These are phyloP conservation scores for Cercospora sp. DNA, from an alignment of 2,329 filamentous ascomycete species.

Conservation along the genomic window DNA sequence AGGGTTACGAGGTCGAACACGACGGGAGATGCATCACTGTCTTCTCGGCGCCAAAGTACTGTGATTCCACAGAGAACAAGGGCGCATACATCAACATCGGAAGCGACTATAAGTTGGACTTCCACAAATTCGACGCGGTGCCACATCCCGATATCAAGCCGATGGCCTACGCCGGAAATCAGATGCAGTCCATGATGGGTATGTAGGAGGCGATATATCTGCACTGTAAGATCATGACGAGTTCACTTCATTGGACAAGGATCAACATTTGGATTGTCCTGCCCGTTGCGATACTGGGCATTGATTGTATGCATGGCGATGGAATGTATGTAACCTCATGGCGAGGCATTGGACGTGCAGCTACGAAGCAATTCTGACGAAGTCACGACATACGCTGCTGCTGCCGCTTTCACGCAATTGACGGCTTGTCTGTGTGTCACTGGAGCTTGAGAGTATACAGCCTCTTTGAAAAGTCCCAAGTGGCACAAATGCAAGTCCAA, in stretches of 20 bases:
- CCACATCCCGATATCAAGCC: constrained; percentile 94
- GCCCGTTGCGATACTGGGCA: not conserved
- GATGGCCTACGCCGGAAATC: constrained; percentile 87
- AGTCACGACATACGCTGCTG: not conserved
- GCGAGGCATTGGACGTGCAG: constrained; percentile 9
- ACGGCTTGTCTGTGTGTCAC: not conserved
- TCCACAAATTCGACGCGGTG: constrained; percentile 92
- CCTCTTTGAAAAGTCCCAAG: not conserved
- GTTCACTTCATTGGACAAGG: constrained; percentile 2
- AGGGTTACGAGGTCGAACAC: constrained; percentile 98
- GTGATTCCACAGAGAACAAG: constrained; percentile 96
- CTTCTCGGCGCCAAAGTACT: constrained; percentile 96
- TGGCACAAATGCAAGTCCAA: too few relatives aligned
- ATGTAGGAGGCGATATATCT: constrained; percentile 22
- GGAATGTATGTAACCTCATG: not conserved
- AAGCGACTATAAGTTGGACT: constrained; percentile 85
- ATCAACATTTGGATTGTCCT: not conserved
- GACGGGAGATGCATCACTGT: constrained; percentile 95
- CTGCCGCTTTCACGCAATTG: not conserved
- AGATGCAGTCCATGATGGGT: constrained; percentile 71
- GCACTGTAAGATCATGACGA: not conserved
- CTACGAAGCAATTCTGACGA: not conserved
- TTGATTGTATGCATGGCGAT: constrained; percentile 8
- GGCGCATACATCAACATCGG: constrained; percentile 98
- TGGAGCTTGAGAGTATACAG: not conserved